Evolutionary conservation across 1,284 basidiomycete genomes (phyloP).

Genomic region (Cryptococcus sp.): DNA sequence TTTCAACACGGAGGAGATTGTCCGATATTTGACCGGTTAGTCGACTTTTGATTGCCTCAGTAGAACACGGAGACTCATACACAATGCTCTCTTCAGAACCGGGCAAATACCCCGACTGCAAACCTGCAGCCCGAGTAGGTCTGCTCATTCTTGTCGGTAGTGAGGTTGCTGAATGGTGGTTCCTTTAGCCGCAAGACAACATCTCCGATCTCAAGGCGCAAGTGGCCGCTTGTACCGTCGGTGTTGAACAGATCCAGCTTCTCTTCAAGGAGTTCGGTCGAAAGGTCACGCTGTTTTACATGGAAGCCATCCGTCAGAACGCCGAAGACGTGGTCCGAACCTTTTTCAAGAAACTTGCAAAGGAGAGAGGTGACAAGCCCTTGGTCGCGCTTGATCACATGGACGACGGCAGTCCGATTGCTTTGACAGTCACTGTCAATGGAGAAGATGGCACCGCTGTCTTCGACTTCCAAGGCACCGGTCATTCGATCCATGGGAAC

Average conservation of each 20-base stretch:
- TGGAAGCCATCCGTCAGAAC: constrained; percentile 85
- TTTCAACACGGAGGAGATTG: constrained; percentile 61
- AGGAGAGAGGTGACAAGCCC: constrained; percentile 68
- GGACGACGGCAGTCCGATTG: constrained; percentile 40
- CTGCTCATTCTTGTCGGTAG: background rate
- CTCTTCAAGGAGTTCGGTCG: constrained; percentile 57
- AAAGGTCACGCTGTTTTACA: constrained; percentile 60
- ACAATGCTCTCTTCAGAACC: constrained; percentile 58
- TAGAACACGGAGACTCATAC: too few relatives aligned
- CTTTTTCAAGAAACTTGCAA: constrained; percentile 73
- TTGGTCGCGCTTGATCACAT: constrained; percentile 56
- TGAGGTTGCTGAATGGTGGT: background rate
- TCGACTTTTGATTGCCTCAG: too few relatives aligned
- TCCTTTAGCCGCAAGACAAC: constrained; percentile 22
- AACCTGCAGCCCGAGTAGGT: constrained; percentile 16
- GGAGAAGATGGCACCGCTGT: constrained; percentile 73
- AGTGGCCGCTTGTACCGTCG: constrained; percentile 42
- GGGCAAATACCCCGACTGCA: constrained; percentile 74
- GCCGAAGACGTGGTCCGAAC: constrained; percentile 86
- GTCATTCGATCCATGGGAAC: constrained; percentile 67
- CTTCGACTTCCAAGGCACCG: constrained; percentile 86
- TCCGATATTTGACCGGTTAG: constrained; percentile 74
- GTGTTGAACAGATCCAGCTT: constrained; percentile 34
- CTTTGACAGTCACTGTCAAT: constrained; percentile 76
- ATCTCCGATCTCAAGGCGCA: constrained; percentile 46